Conservation (phyloP, 352 stramenopile species). For the Phytopythium ostracodes region DNA sequence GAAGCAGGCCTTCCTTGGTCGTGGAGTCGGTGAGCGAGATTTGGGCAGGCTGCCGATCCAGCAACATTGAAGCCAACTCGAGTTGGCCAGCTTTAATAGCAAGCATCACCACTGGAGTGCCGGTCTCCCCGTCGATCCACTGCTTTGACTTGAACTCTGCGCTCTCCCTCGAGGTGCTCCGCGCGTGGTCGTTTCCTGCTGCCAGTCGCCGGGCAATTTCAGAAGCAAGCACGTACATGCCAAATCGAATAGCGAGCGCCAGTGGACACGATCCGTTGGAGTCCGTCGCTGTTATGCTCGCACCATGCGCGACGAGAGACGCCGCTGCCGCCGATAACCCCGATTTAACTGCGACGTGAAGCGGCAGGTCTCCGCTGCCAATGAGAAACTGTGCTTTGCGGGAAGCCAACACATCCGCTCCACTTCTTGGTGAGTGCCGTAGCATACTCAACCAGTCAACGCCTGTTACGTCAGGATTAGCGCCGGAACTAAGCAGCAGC, state of each 20-base stretch:
- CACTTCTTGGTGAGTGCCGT: background rate
- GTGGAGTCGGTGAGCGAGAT: conserved; percentile 15
- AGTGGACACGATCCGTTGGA: conserved; percentile 31
- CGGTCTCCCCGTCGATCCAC: conserved; percentile 53
- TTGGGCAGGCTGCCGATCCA: conserved; percentile 30
- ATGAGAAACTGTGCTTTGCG: background rate
- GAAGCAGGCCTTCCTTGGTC: conserved; percentile 34
- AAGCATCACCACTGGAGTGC: conserved; percentile 35
- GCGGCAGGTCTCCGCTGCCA: conserved; percentile 31
- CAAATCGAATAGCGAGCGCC: conserved; percentile 49
- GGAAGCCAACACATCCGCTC: background rate
- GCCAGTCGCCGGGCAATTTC: conserved; percentile 13
- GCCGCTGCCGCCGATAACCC: conserved; percentile 36
- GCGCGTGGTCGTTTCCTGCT: background rate
- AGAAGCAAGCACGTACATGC: conserved; percentile 49
- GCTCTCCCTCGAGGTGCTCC: background rate
- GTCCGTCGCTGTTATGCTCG: conserved; percentile 37
- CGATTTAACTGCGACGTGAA: conserved; percentile 62
- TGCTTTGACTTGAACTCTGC: conserved; percentile 3
- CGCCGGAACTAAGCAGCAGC: conserved; percentile 35
- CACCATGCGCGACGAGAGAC: conserved; percentile 43
- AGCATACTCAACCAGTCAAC: conserved; percentile 20
- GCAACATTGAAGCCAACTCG: conserved; percentile 48
- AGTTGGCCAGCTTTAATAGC: conserved; percentile 55
- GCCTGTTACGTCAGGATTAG: conserved; percentile 19